These are phyloP conservation scores for Exophiala phaeomuriformis DNA, from an alignment of 2,329 filamentous ascomycete genomes.

Conservation along the genomic window DNA sequence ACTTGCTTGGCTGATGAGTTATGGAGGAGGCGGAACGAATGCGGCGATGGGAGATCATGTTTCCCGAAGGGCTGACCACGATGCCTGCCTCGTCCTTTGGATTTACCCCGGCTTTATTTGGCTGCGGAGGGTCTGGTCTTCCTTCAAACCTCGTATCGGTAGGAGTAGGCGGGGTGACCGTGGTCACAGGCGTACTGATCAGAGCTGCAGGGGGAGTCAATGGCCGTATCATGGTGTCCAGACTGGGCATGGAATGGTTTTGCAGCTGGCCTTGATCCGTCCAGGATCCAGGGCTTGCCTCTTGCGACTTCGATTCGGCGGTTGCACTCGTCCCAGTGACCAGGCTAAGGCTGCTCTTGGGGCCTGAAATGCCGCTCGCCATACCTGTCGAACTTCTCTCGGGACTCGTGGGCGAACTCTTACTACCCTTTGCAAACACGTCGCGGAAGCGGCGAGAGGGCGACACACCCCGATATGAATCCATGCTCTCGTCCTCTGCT, in stretches of 20 bases:
- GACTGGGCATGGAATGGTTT: slow-evolving; percentile 18
- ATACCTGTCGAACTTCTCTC: slow-evolving; percentile 31
- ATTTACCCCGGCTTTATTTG: slow-evolving; percentile 32
- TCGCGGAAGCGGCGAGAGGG: slow-evolving; percentile 65
- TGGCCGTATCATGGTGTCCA: slow-evolving; percentile 14
- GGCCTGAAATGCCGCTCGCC: slow-evolving; percentile 6
- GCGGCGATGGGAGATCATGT: slow-evolving; percentile 66
- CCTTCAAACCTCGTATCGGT: slow-evolving; percentile 38
- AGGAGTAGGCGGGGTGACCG: slow-evolving; percentile 59
- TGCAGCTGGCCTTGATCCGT: slow-evolving; percentile 1
- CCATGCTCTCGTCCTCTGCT: slow-evolving; percentile 30
- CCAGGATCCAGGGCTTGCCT: neutral
- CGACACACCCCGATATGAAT: slow-evolving; percentile 54
- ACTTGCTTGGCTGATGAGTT: slow-evolving; percentile 67
- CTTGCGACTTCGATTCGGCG: slow-evolving; percentile 10
- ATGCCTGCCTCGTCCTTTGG: slow-evolving; percentile 41
- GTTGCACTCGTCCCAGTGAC: slow-evolving; percentile 29
- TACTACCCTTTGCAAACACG: slow-evolving; percentile 56
- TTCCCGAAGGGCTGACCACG: slow-evolving; percentile 56
- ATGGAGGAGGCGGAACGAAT: slow-evolving; percentile 49
- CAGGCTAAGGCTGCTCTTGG: slow-evolving; percentile 32
- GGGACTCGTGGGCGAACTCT: slow-evolving; percentile 44
- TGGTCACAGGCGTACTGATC: slow-evolving; percentile 44
- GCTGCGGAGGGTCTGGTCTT: slow-evolving; percentile 30
- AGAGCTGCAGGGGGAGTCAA: slow-evolving; percentile 28